phyloP scores from a whole-genome alignment of 2,329 filamentous ascomycete genomes.

The Trichoderma aggressivum region DNA sequence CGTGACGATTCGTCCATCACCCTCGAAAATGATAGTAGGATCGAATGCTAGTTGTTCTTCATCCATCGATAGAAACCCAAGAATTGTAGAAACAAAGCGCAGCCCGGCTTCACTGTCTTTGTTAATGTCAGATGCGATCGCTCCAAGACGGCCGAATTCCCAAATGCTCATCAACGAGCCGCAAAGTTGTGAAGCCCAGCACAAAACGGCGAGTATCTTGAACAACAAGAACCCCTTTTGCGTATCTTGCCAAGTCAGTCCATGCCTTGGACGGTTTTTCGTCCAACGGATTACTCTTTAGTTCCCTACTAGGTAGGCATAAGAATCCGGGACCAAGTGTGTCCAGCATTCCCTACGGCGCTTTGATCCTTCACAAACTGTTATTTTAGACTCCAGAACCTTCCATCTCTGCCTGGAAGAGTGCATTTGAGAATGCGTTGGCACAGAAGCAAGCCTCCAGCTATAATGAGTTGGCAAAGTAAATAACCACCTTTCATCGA shows the following conservation, averaged over 20 bases:
- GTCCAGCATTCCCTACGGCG: neutral
- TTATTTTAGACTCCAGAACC: too few relatives aligned
- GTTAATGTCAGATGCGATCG: constrained; percentile 26
- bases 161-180: neutral
- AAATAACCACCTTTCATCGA: too few relatives aligned
- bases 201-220: neutral
- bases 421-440: too few relatives aligned
- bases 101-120: neutral
- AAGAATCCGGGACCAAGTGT: neutral
- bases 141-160: neutral
- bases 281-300: neutral
- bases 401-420: too few relatives aligned
- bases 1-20: neutral
- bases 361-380: constrained; percentile 9
- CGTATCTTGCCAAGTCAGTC: neutral
- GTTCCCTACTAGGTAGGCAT: neutral
- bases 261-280: neutral
- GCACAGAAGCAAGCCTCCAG: too few relatives aligned
- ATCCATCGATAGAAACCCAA: neutral
- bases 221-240: neutral
- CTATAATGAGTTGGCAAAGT: too few relatives aligned
- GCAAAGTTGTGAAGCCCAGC: neutral
- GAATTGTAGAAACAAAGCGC: neutral
- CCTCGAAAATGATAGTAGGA: neutral
- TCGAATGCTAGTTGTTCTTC: neutral